Conservation (phyloP, 1,284 basidiomycete genomes). For the Tilletia horrida region DNA sequence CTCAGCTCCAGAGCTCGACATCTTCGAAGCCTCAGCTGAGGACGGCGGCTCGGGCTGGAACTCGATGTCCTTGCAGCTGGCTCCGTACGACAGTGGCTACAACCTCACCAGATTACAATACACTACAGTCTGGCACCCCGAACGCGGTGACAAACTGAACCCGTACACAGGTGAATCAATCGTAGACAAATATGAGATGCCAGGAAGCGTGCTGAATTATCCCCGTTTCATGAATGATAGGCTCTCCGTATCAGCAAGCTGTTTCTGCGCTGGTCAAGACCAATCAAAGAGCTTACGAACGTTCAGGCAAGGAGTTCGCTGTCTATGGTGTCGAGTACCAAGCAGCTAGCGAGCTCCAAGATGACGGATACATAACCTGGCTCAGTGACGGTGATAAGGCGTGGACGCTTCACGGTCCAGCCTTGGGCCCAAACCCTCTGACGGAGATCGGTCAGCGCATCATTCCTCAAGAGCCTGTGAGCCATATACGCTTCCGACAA, state of each 20-base stretch:
- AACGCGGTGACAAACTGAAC: conserved; percentile 32
- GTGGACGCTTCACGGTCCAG: conserved; percentile 64
- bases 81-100: conserved; percentile 62
- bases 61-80: conserved; percentile 74
- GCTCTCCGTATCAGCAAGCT: conserved; percentile 50
- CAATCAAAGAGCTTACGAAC: conserved; percentile 37
- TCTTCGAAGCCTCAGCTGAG: conserved; percentile 63
- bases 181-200: neutral
- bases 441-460: conserved; percentile 71
- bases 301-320: conserved; percentile 26
- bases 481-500: conserved; percentile 25
- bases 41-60: conserved; percentile 58
- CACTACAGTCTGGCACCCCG: conserved; percentile 39
- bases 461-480: conserved; percentile 63
- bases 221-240: neutral
- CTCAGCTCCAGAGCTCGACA: conserved; percentile 67
- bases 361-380: conserved; percentile 35
- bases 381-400: conserved; percentile 32
- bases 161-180: conserved; percentile 30
- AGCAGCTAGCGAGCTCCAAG: conserved; percentile 13
- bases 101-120: conserved; percentile 38
- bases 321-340: conserved; percentile 22
- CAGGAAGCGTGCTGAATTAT: neutral
- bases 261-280: conserved; percentile 47
- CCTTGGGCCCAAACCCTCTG: conserved; percentile 66